A percentile compares a stretch with the other conserved stretches of the same genome.
Evolutionary conservation across 805 yeast genomes (phyloP).

Genomic region (Nakazawaea anatomiae): DNA sequence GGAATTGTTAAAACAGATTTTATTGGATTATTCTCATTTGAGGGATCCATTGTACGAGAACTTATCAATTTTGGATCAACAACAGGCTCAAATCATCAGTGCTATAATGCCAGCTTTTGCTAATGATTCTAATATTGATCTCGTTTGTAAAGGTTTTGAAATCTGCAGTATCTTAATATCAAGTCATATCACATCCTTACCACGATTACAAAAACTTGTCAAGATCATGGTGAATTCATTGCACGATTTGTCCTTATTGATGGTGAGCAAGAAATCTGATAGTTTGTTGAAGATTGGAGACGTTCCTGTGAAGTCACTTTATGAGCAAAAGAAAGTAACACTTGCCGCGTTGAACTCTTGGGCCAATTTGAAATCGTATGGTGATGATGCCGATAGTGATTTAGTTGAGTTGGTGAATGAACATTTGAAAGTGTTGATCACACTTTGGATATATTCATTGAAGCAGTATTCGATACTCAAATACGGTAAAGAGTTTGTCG

Average conservation of each 20-base stretch:
- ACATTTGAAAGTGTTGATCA: slow-evolving; percentile 54
- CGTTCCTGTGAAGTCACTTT: slow-evolving; percentile 37
- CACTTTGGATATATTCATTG: slow-evolving; percentile 74
- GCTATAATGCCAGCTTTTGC: slow-evolving; percentile 85
- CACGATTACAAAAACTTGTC: slow-evolving; percentile 48
- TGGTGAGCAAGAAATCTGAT: slow-evolving; percentile 22
- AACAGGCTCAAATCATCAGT: slow-evolving; percentile 89
- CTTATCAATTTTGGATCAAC: slow-evolving; percentile 75
- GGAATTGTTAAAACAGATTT: slow-evolving; percentile 53
- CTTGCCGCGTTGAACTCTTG: slow-evolving; percentile 63
- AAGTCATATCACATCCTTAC: slow-evolving; percentile 46
- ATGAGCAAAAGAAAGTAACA: slow-evolving; percentile 48
- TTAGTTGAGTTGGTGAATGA: slow-evolving; percentile 45
- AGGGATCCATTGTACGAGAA: slow-evolving; percentile 71
- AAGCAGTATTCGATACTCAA: slow-evolving; percentile 68
- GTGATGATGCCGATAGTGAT: slow-evolving; percentile 30
- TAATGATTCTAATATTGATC: slow-evolving; percentile 61
- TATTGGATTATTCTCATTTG: slow-evolving; percentile 53
- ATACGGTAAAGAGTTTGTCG: slow-evolving; percentile 34
- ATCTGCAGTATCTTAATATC: slow-evolving; percentile 74
- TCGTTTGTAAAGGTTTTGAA: slow-evolving; percentile 72
- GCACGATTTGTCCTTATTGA: slow-evolving; percentile 41
- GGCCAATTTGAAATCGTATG: slow-evolving; percentile 51
- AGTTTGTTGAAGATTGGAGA: slow-evolving; percentile 49
- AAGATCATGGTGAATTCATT: slow-evolving; percentile 61